Base-by-base conservation (phyloP, 2,329 filamentous ascomycete species). In the Trichoderma sp. region DNA sequence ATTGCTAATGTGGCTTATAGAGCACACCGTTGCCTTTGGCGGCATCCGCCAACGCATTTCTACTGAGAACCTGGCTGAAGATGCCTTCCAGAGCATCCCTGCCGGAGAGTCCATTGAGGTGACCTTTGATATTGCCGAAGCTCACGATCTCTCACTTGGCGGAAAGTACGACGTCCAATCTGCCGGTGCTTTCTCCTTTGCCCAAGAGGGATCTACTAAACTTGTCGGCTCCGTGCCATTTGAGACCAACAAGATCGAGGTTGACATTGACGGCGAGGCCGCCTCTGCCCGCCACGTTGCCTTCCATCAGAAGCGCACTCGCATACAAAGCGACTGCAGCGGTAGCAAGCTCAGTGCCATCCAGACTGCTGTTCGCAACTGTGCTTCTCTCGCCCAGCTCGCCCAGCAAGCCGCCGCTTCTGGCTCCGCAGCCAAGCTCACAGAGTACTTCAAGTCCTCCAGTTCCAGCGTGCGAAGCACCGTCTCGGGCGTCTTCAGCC, bases 361-460 rank as follows among this genome's bases (percentile, higher is more conserved):
- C 21, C 76, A 78, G 27, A 84, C 77, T 4, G 89, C 88, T 0
- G 79, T 91, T 13, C 76, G 75, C 71, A 86, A 87, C 77, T 88
- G 88, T 74, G 79, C 82, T 6, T 79, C 77, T 19, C 80, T 90
- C 5, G 88, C 89, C 1, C 79, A 79, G 3, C 77, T 80, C 4
- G 88, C 89, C 11, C 83, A 86, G 0, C 75, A 78, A 0, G 85
- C 85, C 2, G 86, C 87, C 0, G 76, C 81, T 1, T 85, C 82
- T 0, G 86, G 85, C 33, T 72, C 80, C 0, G 81, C 83, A 4
- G 77, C 80, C 73, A 87, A 84, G 74, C 79, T 90, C 73, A 78
- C 77, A 43, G 86, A 89, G 75, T 91, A 89, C 82, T 92, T 91
- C 84, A 90, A 89, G 79, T 85, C 84, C 0, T 85, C 84, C 33